These are phyloP conservation scores for Thuidium tamariscinum DNA, from an alignment of 225 moss, liverwort and hornwort species.

Conservation along the genomic window DNA sequence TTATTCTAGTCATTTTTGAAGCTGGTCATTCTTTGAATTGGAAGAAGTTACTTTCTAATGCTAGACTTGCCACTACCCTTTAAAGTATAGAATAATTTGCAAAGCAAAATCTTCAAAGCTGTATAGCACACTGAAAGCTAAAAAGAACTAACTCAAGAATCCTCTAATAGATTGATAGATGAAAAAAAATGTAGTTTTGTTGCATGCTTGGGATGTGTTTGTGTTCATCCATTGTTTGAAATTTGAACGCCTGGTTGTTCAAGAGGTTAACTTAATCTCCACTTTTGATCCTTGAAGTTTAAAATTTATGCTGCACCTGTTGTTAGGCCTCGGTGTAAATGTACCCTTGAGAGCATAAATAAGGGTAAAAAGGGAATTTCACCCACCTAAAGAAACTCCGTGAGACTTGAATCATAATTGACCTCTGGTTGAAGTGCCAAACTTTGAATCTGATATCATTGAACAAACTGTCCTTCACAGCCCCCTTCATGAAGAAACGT, in stretches of 20 bases:
- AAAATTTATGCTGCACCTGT: neutral
- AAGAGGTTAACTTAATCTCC: neutral
- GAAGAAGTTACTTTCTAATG: rapidly evolving
- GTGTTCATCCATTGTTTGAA: rapidly evolving
- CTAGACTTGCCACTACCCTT: rapidly evolving
- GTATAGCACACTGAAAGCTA: rapidly evolving
- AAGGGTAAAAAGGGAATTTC: neutral
- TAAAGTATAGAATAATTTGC: no score
- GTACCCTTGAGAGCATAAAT: no score
- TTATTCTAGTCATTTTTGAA: neutral
- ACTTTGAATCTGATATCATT: conserved; percentile 21
- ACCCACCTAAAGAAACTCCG: neutral
- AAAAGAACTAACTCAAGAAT: neutral
- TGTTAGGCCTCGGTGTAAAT: neutral
- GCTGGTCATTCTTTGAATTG: rapidly evolving
- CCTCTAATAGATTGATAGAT: rapidly evolving
- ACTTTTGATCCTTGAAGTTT: neutral
- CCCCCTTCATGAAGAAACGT: conserved; percentile 11
- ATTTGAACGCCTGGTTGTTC: rapidly evolving
- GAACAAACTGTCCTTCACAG: conserved; percentile 19
- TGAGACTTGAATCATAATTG: neutral
- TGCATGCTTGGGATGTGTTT: neutral
- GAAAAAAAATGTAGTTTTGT: no score
- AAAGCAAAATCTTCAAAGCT: neutral
- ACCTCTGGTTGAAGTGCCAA: conserved; percentile 12